phyloP scores from a whole-genome alignment of 768 basidiomycete species.

The Boletus rufocinnamomeus region DNA sequence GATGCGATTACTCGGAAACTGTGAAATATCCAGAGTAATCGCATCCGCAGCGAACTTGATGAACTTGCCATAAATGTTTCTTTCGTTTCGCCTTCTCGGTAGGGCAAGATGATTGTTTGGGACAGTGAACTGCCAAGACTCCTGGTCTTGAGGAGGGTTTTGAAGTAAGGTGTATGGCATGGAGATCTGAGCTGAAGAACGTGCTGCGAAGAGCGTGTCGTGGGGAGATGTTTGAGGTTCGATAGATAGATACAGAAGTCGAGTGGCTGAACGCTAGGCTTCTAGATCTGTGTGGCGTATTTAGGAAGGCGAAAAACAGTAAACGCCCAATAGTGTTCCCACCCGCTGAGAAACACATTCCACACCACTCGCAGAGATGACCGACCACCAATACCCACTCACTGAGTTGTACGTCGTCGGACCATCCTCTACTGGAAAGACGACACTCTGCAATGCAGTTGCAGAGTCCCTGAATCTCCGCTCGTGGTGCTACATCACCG shows the following conservation, averaged over 20 bases:
- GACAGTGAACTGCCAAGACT: conserved; percentile 51
- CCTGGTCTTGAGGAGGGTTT: conserved; percentile 49
- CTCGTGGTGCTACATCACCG: conserved; percentile 48
- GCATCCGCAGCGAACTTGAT: conserved; percentile 51
- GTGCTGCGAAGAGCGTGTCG: not conserved
- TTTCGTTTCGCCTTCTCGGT: conserved; percentile 29
- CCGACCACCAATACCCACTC: conserved; percentile 13
- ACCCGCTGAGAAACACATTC: conserved; percentile 15
- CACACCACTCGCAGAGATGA: conserved; percentile 17
- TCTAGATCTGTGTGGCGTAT: conserved; percentile 3
- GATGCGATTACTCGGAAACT: conserved; percentile 60
- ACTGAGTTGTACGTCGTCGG: conserved; percentile 48
- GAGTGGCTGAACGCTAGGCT: conserved; percentile 2
- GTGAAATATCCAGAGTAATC: conserved; percentile 51
- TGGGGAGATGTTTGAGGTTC: not conserved
- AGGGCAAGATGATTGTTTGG: conserved; percentile 33
- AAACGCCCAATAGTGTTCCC: conserved; percentile 18
- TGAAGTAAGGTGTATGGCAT: conserved; percentile 38
- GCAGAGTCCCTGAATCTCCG: conserved; percentile 43
- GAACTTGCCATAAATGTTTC: conserved; percentile 44
- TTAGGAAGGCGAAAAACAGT: conserved; percentile 13
- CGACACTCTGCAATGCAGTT: conserved; percentile 60
- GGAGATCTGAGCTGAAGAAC: not conserved
- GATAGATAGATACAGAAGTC: conserved; percentile 3
- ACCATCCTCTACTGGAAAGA: conserved; percentile 70